Conservation (phyloP, 2,329 filamentous ascomycete genomes). For the Berkeleyomyces rouxiae region DNA sequence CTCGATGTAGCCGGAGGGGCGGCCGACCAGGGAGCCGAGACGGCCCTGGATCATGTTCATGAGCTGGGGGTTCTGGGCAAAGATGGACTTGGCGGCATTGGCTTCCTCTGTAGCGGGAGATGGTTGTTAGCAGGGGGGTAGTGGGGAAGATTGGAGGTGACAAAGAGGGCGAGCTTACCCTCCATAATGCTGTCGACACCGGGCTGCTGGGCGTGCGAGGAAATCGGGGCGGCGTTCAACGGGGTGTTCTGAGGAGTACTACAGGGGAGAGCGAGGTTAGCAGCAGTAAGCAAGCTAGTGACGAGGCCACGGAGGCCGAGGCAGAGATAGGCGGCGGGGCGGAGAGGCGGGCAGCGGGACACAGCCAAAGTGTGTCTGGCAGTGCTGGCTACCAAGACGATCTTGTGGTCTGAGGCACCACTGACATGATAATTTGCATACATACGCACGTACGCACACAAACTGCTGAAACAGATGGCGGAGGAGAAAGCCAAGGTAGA, state of each 20-base stretch:
- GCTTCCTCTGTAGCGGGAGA: constrained; percentile 53
- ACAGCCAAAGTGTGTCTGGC: too few relatives aligned
- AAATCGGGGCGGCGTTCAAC: constrained; percentile 87
- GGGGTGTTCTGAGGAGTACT: constrained; percentile 99
- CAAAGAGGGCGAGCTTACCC: constrained; percentile 43
- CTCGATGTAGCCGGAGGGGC: constrained; percentile 95
- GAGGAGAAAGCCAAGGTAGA: constrained; percentile 14
- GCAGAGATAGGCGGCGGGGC: too few relatives aligned
- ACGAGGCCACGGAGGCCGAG: not conserved
- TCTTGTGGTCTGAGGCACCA: too few relatives aligned
- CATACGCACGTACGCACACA: not conserved
- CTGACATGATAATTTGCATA: not conserved
- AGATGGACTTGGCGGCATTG: constrained; percentile 52
- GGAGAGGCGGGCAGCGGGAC: too few relatives aligned
- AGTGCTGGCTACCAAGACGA: too few relatives aligned
- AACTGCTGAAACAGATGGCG: not conserved
- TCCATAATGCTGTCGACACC: constrained; percentile 91
- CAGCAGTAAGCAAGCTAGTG: not conserved
- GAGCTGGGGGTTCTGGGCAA: constrained; percentile 86
- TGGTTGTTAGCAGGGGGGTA: not conserved
- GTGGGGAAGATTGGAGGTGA: not conserved
- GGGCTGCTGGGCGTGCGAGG: constrained; percentile 90
- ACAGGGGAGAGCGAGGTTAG: constrained; percentile 14
- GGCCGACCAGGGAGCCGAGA: constrained; percentile 80
- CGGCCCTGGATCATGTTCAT: constrained; percentile 97